phyloP scores from a whole-genome alignment of 2,329 filamentous ascomycete genomes.

The Venturia asperata region DNA sequence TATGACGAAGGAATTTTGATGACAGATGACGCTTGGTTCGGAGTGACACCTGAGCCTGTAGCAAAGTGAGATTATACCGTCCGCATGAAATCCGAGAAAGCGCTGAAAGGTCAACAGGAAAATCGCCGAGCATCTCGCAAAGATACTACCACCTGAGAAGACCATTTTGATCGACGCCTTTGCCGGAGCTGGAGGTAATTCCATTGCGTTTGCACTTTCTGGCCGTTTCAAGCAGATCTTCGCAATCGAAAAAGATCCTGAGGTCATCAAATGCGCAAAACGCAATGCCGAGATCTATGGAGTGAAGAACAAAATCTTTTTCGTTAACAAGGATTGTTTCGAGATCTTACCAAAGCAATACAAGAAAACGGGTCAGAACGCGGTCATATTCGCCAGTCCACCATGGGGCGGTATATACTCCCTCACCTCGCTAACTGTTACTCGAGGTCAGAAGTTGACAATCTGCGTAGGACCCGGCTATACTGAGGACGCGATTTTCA shows the following conservation, averaged over 20 bases:
- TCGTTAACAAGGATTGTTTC: conserved; percentile 84
- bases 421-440: background rate
- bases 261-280: conserved; percentile 80
- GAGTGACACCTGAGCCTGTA: conserved; percentile 87
- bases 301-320: conserved; percentile 69
- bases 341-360: conserved; percentile 54
- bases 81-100: too few species aligned
- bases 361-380: conserved; percentile 42
- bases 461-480: conserved; percentile 53
- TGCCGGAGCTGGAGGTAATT: conserved; percentile 85
- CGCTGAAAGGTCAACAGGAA: conserved; percentile 41
- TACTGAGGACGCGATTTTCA: conserved; percentile 62
- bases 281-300: conserved; percentile 85
- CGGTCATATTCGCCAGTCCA: conserved; percentile 63
- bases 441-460: background rate
- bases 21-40: conserved; percentile 94
- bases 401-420: conserved; percentile 61
- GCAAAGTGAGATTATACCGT: conserved; percentile 55
- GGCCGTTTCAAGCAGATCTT: conserved; percentile 76
- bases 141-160: conserved; percentile 48
- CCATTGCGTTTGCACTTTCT: conserved; percentile 84
- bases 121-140: conserved; percentile 65
- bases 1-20: conserved; percentile 86
- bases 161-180: conserved; percentile 79
- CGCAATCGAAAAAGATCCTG: conserved; percentile 76